Percentiles rank a stretch among this genome's conserved stretches.
These are phyloP conservation scores for Helianthus tuberosus DNA, from an alignment of 129 eudicot genomes.

Conservation along the genomic window DNA sequence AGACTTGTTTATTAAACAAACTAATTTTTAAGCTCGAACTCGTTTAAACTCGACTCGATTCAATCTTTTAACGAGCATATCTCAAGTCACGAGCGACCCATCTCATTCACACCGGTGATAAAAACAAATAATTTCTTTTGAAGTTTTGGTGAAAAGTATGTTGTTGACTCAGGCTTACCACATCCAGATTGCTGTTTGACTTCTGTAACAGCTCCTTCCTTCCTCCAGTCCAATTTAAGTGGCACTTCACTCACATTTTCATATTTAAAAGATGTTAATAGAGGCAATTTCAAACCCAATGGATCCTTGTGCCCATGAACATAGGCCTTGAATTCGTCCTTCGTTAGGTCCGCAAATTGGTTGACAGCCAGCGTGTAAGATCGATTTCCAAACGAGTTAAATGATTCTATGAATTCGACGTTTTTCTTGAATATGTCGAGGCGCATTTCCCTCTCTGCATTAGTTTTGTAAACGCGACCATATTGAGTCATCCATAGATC, in stretches of 20 bases:
- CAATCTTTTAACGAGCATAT: too few species aligned
- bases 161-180: constrained; percentile 19
- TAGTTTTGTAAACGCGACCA: constrained; percentile 40
- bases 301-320: constrained; percentile 34
- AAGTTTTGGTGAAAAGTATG: not conserved
- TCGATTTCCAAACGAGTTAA: constrained; percentile 17
- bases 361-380: constrained; percentile 37
- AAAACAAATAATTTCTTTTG: too few species aligned
- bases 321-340: constrained; percentile 36
- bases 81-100: too few species aligned
- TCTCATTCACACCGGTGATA: too few species aligned
- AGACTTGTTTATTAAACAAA: too few species aligned
- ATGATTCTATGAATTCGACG: constrained; percentile 31
- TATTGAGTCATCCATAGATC: constrained; percentile 45
- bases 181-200: constrained; percentile 51
- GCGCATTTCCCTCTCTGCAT: constrained; percentile 38
- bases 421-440: constrained; percentile 37
- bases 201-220: constrained; percentile 51
- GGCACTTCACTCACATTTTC: constrained; percentile 46
- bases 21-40: too few species aligned
- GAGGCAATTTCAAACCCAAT: not conserved
- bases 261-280: constrained; percentile 34
- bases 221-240: constrained; percentile 51
- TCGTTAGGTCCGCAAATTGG: constrained; percentile 39
- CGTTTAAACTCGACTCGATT: too few species aligned